Base-by-base conservation (phyloP, 2,329 filamentous ascomycete genomes). In the Cercospora zeae-maydis region DNA sequence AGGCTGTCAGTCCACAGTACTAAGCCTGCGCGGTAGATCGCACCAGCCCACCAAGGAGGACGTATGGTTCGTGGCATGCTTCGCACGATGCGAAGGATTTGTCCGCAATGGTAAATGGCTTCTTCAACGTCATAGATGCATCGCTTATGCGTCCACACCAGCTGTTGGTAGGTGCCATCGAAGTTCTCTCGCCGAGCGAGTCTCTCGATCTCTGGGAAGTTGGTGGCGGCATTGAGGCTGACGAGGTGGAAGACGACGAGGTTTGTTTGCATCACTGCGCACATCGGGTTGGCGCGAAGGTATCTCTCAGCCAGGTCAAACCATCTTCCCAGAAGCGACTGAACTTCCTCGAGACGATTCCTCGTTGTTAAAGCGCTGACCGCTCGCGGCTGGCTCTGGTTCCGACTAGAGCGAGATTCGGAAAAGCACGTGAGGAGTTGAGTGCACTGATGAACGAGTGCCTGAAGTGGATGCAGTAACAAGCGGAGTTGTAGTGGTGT, bases 181-280 rank as follows among this genome's bases (percentile, higher is more conserved):
- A 84, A 80, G 21, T 78, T 80, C 63, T 89, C 86, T 36, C 83
- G 80, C 14, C 88, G 82, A 3, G 88, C 88, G 9, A 90, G 78
- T 3, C 83, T 80, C 76, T 91, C 88, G 51, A 90, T 85, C 68
- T 87, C 85, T 1, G 84, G 81, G 71, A 90, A 89, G 74, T 85
- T 86, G 14, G 86, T 87, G 30, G 89, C 83, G 8, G 85, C 83
- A 68, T 90, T 90, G 63, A 91, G 80, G 54, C 83, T 87, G 71
- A 91, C 86, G 45, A 91, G 80, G 69, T 91, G 88, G 73, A 88
- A 90, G 64, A 91, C 82, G 47, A 88, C 83, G 45, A 91, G 75
- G 70, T 87, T 89, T 66, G 85, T 86, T 69, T 83, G 83, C 71
- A 85, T 88, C 66, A 86, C 79, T 14, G 83, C 76, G 66, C 87